Conservation (phyloP, 805 yeast species). For the Starmerella sirachaensis region DNA sequence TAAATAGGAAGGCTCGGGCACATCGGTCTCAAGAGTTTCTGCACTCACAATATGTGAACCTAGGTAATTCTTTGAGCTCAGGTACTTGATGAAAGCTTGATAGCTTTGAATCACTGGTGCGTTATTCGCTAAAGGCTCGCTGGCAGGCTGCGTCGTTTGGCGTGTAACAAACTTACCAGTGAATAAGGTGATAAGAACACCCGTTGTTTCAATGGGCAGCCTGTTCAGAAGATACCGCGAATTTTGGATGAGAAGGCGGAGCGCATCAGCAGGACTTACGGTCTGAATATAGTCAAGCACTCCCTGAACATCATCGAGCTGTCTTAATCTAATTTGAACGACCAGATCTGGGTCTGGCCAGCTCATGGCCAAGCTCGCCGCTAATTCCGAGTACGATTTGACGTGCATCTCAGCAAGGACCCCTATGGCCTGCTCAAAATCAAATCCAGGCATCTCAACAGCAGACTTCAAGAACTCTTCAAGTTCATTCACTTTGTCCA, state of each 20-base stretch:
- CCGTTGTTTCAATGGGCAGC: conserved; percentile 71
- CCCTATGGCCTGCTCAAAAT: conserved; percentile 53
- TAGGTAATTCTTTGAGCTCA: conserved; percentile 25
- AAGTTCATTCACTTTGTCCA: conserved; percentile 49
- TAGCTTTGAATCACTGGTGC: conserved; percentile 38
- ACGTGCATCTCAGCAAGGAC: conserved; percentile 46
- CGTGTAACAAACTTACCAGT: conserved; percentile 65
- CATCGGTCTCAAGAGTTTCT: conserved; percentile 13
- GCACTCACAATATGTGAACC: conserved; percentile 20
- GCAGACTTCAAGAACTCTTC: conserved; percentile 42
- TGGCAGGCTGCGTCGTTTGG: background rate
- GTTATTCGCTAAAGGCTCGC: conserved; percentile 3
- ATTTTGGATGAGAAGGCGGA: conserved; percentile 55
- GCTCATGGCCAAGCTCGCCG: conserved; percentile 55
- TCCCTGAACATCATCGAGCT: conserved; percentile 45
- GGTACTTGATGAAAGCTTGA: conserved; percentile 46
- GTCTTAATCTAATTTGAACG: conserved; percentile 62
- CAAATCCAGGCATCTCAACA: conserved; percentile 37
- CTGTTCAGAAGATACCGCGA: conserved; percentile 53
- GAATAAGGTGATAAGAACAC: conserved; percentile 69
- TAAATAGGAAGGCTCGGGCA: conserved; percentile 39
- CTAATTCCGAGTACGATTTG: conserved; percentile 53
- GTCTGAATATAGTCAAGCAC: conserved; percentile 58
- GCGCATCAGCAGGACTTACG: conserved; percentile 61
- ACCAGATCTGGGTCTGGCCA: conserved; percentile 63